phyloP scores from a whole-genome alignment of 2,329 filamentous ascomycete genomes.

The Geosmithia putterillii region DNA sequence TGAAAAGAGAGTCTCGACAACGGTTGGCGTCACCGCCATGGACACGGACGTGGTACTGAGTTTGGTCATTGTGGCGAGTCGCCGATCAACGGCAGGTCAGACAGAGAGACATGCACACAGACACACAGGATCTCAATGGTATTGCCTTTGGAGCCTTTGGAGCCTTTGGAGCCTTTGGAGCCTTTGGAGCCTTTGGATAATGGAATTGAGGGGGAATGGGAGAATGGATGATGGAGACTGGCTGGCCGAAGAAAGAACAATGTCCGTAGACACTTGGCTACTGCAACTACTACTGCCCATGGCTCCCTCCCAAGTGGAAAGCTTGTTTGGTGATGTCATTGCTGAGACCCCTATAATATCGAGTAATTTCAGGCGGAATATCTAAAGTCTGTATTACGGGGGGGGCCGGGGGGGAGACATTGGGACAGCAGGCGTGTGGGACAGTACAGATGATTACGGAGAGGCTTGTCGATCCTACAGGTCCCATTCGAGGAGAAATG shows the following conservation, averaged over 20 bases:
- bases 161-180: no score
- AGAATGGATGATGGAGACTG: not conserved
- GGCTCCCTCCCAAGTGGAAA: no score
- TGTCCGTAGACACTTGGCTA: no score
- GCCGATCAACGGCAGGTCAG: not conserved
- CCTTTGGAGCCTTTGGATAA: not conserved
- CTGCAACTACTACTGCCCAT: no score
- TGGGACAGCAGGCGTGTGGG: not conserved
- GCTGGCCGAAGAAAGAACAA: no score
- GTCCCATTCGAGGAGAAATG: not conserved
- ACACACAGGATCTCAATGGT: not conserved
- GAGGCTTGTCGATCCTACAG: not conserved
- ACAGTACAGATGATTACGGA: not conserved
- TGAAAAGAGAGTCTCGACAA: conserved; percentile 73
- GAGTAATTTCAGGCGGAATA: not conserved
- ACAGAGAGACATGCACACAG: not conserved
- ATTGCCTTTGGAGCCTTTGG: no score
- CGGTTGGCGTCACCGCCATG: conserved; percentile 75
- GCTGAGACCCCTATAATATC: not conserved
- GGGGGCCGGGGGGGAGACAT: no score
- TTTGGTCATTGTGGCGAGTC: not conserved
- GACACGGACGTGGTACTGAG: conserved; percentile 48
- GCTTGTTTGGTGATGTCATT: not conserved
- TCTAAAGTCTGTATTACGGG: not conserved
- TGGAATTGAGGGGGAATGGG: not conserved